Base-by-base conservation (phyloP, 108 stramenopile genomes). In the Phaeodactylum tricornutum region DNA sequence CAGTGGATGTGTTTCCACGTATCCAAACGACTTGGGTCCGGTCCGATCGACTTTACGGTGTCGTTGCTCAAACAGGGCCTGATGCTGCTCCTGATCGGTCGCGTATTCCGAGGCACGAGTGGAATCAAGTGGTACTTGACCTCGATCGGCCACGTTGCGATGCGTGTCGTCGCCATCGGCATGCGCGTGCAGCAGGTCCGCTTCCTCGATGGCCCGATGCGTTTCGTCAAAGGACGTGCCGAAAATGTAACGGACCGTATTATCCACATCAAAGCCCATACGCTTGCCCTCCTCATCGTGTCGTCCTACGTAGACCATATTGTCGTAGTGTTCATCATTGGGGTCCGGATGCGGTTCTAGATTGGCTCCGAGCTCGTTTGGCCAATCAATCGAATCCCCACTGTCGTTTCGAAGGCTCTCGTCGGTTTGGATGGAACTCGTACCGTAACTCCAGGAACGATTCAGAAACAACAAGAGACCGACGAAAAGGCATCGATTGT, bases 271-370 rank as follows among this genome's bases (percentile, higher is more conserved):
- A 42, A 74, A 62, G 16, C 64, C 57, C 47, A 68, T 26, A 2
- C 71, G 57, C 27, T 35, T 46, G 7, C 75, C 75, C 2, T 37
- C 57, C 6, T 70, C 62, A 1, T 53, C 32, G 17, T 72, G 62
- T 27, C 54, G 57, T 11, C 75, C 71, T 12, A 78, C 54, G 47
- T 83, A 83, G 35, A 81, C 66, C 86, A 88, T 88, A 37, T 62
- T 67, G 0, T 74, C 54, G 38, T 81, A 71, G 35, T 88, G 40
- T 65, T 88, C 81, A 28, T 79, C 74, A 52, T 88, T 88, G 39
- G 82, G 81, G 56, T 88, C 86, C 19, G 86, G 86, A 62, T 88
- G 86, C 26, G 66, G 60, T 28, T 79, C 82, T 29, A 72, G 29
- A 40, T 71, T 64, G 51, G 66, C 54, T 21, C 66, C 75, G 27